These are phyloP conservation scores for Aspergillus sp. DNA, from an alignment of 2,329 filamentous ascomycete species.

Conservation along the genomic window DNA sequence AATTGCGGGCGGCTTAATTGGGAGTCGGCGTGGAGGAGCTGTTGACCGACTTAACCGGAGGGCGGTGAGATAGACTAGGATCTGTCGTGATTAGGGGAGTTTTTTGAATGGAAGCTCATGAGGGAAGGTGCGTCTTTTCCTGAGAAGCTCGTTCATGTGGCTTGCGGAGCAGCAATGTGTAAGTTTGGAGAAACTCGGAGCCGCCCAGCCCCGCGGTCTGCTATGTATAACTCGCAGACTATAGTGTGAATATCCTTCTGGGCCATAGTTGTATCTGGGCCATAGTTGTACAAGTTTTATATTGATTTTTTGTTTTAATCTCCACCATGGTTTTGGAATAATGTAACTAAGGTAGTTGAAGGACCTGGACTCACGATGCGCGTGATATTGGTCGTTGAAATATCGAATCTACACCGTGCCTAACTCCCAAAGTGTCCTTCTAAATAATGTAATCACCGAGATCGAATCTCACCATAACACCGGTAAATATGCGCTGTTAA, in stretches of 20 bases:
- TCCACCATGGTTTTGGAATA: not conserved
- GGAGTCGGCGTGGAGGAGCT: not conserved
- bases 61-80: not conserved
- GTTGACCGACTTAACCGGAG: not conserved
- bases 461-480: constrained; percentile 19
- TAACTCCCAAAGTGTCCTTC: constrained; percentile 6
- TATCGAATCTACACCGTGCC: not conserved
- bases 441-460: constrained; percentile 4
- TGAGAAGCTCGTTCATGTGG: not conserved
- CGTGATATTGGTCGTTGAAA: not conserved
- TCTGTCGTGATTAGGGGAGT: not conserved
- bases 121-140: not conserved
- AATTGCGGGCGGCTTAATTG: not conserved
- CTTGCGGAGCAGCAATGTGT: not conserved
- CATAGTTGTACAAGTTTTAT: not conserved
- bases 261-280: not conserved
- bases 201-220: not conserved
- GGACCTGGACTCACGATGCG: not conserved
- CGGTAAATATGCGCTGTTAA: constrained; percentile 18
- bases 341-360: not conserved
- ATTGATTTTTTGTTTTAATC: not conserved
- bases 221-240: not conserved
- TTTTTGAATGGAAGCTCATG: not conserved
- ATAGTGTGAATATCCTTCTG: not conserved
- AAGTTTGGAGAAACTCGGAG: not conserved